Base-by-base conservation (phyloP, 768 basidiomycete genomes). In the Boletus tylopilopsis region DNA sequence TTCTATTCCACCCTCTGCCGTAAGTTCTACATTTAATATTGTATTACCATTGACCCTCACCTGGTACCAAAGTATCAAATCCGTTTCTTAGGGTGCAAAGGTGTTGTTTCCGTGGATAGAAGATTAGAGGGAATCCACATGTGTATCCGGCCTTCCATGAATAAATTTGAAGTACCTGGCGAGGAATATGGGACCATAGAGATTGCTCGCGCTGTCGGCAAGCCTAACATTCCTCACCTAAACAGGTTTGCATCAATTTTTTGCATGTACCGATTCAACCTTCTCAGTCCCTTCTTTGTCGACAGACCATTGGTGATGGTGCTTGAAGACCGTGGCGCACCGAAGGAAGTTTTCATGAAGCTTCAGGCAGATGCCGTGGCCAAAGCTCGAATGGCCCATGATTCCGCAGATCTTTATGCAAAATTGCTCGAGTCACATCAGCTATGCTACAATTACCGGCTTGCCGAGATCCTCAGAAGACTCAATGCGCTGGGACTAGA, bases 71-170 rank as follows among this genome's bases (percentile, higher is more conserved):
- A 86, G 77, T 87, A 83, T 63, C 88, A 88, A 69, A 90, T 92
- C 42, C 81, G 91, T 39, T 87, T 92, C 62, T 64, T 92, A 38
- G 90, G 88, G 18, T 90, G 76, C 67, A 94, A 94, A 65, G 92
- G 91, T 0, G 79, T 93, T 21, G 85, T 93, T 1, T 75, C 70
- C 5, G 75, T 92, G 11, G 90, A 93, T 57, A 68, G 76, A 41
- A 68, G 69, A 40, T 57, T 71, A 15, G 55, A 66, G 36, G 81
- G 81, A 0, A 78, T 84, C 42, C 76, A 75, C 16, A 87, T 93
- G 85, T 76, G 84, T 24, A 61, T 90, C 9, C 73, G 90, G 29
- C 66, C 69, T 6, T 87, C 85, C 0, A 91, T 91, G 88, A 76
- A 74, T 30, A 93, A 93, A 57, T 92, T 92, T 53, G 67, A 75